These are phyloP conservation scores for Juglanconis oblonga DNA, from an alignment of 2,329 filamentous ascomycete species.

Conservation along the genomic window DNA sequence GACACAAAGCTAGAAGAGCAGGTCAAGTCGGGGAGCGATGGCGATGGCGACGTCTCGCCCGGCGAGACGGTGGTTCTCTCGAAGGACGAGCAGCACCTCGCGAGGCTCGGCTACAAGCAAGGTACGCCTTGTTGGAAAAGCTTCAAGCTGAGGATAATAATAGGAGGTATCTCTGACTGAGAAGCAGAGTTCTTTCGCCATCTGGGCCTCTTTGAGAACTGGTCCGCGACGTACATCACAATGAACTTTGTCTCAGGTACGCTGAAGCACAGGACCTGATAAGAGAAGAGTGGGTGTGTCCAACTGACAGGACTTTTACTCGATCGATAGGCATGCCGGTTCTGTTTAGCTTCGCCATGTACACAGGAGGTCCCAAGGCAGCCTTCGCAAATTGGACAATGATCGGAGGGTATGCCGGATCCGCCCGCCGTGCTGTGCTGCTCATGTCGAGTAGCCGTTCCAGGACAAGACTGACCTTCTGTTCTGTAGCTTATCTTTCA, in stretches of 20 bases:
- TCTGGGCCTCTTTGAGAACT: constrained; percentile 36
- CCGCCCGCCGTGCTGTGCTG: too few relatives aligned
- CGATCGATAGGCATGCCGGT: constrained; percentile 33
- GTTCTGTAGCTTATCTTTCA: constrained; percentile 23
- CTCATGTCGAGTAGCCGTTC: background rate
- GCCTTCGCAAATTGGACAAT: constrained; percentile 38
- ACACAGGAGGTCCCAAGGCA: constrained; percentile 34
- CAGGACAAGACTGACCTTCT: too few relatives aligned
- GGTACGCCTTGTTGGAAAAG: constrained; percentile 1
- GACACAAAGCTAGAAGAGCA: background rate
- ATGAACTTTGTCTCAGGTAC: constrained; percentile 34
- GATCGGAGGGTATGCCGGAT: constrained; percentile 27
- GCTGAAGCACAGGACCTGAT: background rate
- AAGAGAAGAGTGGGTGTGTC: too few relatives aligned
- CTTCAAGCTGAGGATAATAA: too few relatives aligned
- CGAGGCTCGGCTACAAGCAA: constrained; percentile 32
- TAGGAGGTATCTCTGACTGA: background rate
- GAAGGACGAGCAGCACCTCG: constrained; percentile 31
- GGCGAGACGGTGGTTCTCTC: constrained; percentile 16
- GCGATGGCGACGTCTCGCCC: constrained; percentile 5
- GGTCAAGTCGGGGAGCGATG: background rate
- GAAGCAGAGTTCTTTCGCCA: constrained; percentile 29
- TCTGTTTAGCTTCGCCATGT: constrained; percentile 37
- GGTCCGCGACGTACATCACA: constrained; percentile 33
- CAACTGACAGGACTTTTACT: background rate